phyloP scores from a whole-genome alignment of 164 flowering plant species.

The Liriodendron chinense region DNA sequence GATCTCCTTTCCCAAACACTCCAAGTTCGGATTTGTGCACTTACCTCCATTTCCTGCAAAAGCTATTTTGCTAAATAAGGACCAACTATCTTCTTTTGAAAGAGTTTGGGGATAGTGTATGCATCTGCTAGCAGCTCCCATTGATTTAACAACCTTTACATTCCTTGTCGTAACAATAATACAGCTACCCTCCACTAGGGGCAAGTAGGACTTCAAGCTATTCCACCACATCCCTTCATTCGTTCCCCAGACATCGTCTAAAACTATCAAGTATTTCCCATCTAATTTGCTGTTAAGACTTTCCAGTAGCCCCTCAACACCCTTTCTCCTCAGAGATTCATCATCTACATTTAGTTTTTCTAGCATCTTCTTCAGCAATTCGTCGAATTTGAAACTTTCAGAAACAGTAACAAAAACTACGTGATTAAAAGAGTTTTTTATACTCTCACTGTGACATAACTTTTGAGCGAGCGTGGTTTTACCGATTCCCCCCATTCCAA shows the following conservation, averaged over 20 bases:
- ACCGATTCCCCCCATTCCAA: background rate
- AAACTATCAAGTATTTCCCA: background rate
- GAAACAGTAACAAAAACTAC: background rate
- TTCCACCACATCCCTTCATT: background rate
- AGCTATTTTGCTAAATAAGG: background rate
- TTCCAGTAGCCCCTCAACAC: background rate
- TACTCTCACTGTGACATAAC: background rate
- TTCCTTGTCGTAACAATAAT: background rate
- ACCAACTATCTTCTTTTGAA: slow-evolving; percentile 2
- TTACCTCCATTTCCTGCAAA: background rate
- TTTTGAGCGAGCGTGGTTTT: background rate
- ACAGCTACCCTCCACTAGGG: background rate
- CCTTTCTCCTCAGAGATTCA: background rate
- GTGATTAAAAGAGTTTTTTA: background rate
- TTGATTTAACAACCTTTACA: background rate
- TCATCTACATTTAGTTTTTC: background rate
- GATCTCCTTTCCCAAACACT: background rate
- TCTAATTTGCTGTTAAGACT: background rate
- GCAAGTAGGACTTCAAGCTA: background rate
- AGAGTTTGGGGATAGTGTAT: background rate
- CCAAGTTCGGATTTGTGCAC: background rate
- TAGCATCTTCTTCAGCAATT: background rate
- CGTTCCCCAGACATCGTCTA: background rate
- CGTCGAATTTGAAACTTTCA: background rate
- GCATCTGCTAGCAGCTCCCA: background rate